Conservation (phyloP, 2,329 filamentous ascomycete genomes). For the Cadophora sp. region DNA sequence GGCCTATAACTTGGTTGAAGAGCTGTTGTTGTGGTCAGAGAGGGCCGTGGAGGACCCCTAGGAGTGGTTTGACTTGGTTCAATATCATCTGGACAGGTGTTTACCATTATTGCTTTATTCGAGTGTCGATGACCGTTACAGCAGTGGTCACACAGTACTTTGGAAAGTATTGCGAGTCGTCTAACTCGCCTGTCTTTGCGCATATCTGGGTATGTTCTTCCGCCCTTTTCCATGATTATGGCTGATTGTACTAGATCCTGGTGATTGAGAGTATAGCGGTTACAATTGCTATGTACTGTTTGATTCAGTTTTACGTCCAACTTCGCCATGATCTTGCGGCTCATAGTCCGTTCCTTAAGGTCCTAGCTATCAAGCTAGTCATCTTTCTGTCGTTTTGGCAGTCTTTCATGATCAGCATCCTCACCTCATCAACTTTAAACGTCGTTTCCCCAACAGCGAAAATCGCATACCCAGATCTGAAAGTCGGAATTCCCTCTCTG, state of each 20-base stretch:
- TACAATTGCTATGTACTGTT: slow-evolving; percentile 84
- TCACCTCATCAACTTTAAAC: slow-evolving; percentile 59
- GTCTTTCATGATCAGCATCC: slow-evolving; percentile 64
- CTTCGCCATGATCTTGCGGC: slow-evolving; percentile 71
- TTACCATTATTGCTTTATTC: slow-evolving; percentile 86
- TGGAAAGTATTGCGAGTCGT: slow-evolving; percentile 78
- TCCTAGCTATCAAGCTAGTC: slow-evolving; percentile 86
- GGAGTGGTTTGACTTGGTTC: slow-evolving; percentile 87
- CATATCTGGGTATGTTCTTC: slow-evolving; percentile 75
- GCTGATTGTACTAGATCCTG: slow-evolving; percentile 56
- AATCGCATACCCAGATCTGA: slow-evolving; percentile 76
- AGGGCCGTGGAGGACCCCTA: slow-evolving; percentile 75
- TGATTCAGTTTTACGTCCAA: slow-evolving; percentile 88
- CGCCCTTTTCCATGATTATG: background rate
- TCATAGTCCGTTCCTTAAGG: slow-evolving; percentile 78
- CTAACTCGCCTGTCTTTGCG: slow-evolving; percentile 78
- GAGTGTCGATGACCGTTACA: slow-evolving; percentile 79
- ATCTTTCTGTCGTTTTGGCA: slow-evolving; percentile 96
- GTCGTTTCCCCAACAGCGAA: slow-evolving; percentile 43
- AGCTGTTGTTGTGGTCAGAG: slow-evolving; percentile 73
- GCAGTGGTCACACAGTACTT: slow-evolving; percentile 76
- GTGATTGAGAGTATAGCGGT: slow-evolving; percentile 75
- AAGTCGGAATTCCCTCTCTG: slow-evolving; percentile 79
- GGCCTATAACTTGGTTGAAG: slow-evolving; percentile 72
- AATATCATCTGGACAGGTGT: slow-evolving; percentile 84